These are phyloP conservation scores for Quambalaria eucalypti DNA, from an alignment of 1,284 basidiomycete species.

Conservation along the genomic window DNA sequence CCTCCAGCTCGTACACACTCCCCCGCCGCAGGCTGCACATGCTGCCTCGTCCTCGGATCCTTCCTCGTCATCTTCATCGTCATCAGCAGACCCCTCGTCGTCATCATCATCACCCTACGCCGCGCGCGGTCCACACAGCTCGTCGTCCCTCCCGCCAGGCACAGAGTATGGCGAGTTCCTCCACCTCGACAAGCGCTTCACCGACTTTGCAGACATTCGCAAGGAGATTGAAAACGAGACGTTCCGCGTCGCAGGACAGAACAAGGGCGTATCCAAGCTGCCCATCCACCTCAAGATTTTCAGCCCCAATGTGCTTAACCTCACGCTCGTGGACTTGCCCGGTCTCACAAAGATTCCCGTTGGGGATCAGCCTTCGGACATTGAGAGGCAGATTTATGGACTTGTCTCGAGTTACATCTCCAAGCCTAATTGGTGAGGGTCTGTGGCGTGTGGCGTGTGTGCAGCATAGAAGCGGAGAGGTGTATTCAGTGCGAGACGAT, in stretches of 20 bases:
- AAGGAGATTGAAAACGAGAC: constrained; percentile 98
- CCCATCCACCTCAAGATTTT: constrained; percentile 91
- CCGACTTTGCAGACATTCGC: constrained; percentile 83
- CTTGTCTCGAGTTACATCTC: constrained; percentile 89
- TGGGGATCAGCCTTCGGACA: constrained; percentile 68
- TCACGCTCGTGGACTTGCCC: constrained; percentile 90
- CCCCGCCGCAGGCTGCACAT: constrained; percentile 13
- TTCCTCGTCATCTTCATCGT: constrained; percentile 1
- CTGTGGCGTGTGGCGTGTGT: no score
- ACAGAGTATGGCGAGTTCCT: constrained; percentile 93
- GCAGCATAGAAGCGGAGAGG: not conserved
- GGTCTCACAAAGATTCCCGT: constrained; percentile 72
- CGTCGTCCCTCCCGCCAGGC: constrained; percentile 14
- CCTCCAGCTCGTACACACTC: constrained; percentile 81
- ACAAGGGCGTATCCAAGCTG: constrained; percentile 93
- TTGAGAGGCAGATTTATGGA: constrained; percentile 89
- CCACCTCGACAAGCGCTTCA: constrained; percentile 89
- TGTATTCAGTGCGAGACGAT: not conserved
- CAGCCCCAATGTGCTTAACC: constrained; percentile 85
- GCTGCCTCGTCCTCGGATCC: not conserved
- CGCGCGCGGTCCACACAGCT: constrained; percentile 7
- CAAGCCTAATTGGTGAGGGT: constrained; percentile 85
- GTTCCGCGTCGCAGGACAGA: constrained; percentile 91
- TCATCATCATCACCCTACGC: constrained; percentile 46
- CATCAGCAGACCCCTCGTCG: not conserved